phyloP scores from a whole-genome alignment of 495 filamentous ascomycete species.

The Penicillium pancosmium region DNA sequence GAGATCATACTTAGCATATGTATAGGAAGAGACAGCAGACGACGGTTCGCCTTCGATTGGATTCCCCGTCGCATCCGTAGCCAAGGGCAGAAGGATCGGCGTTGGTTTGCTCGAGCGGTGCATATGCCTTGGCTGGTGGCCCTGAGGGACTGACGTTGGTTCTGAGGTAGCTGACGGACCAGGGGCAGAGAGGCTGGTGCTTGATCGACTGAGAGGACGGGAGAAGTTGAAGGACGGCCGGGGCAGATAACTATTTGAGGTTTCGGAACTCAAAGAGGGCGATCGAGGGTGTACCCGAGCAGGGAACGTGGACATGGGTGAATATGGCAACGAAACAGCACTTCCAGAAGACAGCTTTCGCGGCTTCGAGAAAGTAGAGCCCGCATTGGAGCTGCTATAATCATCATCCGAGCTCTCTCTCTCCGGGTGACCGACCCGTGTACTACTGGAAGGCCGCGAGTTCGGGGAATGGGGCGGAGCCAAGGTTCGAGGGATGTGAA shows the following conservation, averaged over 20 bases:
- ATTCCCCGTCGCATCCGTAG: constrained; percentile 23
- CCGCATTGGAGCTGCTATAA: constrained; percentile 53
- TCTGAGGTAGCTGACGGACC: constrained; percentile 34
- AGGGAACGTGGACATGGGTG: constrained; percentile 63
- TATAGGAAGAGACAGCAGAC: constrained; percentile 69
- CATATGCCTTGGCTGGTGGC: constrained; percentile 26
- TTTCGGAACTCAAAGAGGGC: constrained; percentile 80
- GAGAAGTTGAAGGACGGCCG: constrained; percentile 92
- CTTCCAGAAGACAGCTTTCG: constrained; percentile 69
- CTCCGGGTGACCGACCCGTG: constrained; percentile 57
- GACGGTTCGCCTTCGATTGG: constrained; percentile 38
- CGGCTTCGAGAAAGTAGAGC: constrained; percentile 54
- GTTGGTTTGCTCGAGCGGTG: constrained; percentile 41
- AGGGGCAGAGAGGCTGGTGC: constrained; percentile 57
- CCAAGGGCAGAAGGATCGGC: constrained; percentile 41
- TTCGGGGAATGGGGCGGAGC: constrained; percentile 62
- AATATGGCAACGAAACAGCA: constrained; percentile 60
- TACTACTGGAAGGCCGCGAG: constrained; percentile 56
- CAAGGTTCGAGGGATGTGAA: constrained; percentile 49
- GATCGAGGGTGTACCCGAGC: constrained; percentile 63
- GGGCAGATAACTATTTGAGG: constrained; percentile 63
- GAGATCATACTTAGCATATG: constrained; percentile 79
- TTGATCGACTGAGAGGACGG: constrained; percentile 79
- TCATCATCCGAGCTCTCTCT: constrained; percentile 72
- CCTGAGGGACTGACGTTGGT: constrained; percentile 7